Percentiles rank a stretch among this genome's conserved stretches.
phyloP scores from a whole-genome alignment of 2,329 filamentous ascomycete genomes.

The Fusarium sp. region DNA sequence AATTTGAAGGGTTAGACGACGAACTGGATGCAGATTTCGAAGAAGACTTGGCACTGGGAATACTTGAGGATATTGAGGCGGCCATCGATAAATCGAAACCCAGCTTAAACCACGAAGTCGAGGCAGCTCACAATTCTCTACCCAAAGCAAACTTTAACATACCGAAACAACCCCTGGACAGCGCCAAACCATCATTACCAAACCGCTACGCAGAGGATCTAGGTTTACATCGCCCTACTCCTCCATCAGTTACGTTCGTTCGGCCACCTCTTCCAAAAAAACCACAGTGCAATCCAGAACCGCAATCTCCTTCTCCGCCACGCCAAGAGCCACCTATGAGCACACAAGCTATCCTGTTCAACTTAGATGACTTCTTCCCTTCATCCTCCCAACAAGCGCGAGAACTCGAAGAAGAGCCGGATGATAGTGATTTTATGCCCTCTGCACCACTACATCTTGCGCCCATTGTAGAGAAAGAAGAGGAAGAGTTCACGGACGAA shows the following conservation, averaged over 20 bases:
- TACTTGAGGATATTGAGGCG: slow-evolving; percentile 45
- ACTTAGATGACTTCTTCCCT: slow-evolving; percentile 69
- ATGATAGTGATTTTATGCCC: slow-evolving; percentile 7
- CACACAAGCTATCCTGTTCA: slow-evolving; percentile 68
- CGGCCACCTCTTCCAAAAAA: slow-evolving; percentile 13
- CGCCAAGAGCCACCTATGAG: slow-evolving; percentile 55
- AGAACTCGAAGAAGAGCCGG: slow-evolving; percentile 63
- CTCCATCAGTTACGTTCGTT: slow-evolving; percentile 1
- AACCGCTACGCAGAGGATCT: slow-evolving; percentile 42
- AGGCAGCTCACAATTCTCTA: not conserved
- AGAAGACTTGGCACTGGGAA: slow-evolving; percentile 47
- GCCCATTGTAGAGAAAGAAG: slow-evolving; percentile 34
- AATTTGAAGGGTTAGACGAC: slow-evolving; percentile 43
- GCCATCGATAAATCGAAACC: slow-evolving; percentile 15
- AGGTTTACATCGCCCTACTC: slow-evolving; percentile 30
- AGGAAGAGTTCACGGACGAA: slow-evolving; percentile 23
- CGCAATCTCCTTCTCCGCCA: slow-evolving; percentile 32
- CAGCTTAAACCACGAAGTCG: not conserved
- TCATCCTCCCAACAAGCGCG: slow-evolving; percentile 69
- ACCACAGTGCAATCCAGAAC: slow-evolving; percentile 17
- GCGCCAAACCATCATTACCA: not conserved
- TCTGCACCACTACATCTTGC: slow-evolving; percentile 11
- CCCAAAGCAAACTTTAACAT: not conserved
- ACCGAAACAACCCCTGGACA: not conserved
- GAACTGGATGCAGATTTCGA: slow-evolving; percentile 49